A percentile compares a stretch with the other conserved stretches of the same genome.
Conservation (phyloP, 2,329 filamentous ascomycete species). For the Paramyrothecium sp. region DNA sequence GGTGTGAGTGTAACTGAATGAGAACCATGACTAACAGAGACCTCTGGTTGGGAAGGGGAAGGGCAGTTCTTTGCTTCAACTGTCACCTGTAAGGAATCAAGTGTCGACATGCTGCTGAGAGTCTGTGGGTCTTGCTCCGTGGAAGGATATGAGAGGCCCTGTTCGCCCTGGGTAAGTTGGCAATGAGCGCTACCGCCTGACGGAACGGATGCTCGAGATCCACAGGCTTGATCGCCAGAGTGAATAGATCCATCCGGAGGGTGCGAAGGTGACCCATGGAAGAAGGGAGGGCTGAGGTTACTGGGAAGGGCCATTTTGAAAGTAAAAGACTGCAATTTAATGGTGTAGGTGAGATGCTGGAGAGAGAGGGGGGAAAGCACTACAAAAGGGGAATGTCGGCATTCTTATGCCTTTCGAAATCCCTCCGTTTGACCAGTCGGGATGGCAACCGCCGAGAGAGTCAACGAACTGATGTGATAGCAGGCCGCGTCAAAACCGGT, state of each 20-base stretch:
- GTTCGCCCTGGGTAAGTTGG: neutral
- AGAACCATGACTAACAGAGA: neutral
- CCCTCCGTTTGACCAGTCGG: neutral
- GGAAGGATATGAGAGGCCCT: neutral
- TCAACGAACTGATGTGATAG: too few species aligned
- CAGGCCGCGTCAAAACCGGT: too few species aligned
- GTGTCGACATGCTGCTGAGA: neutral
- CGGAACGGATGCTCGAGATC: neutral
- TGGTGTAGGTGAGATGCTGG: conserved; percentile 1
- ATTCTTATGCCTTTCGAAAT: conserved; percentile 9
- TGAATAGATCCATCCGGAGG: neutral
- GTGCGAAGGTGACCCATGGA: conserved; percentile 5
- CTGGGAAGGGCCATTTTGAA: conserved; percentile 4
- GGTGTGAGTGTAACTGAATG: too few species aligned
- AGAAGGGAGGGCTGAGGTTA: conserved; percentile 8
- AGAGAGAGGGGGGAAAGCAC: conserved; percentile 2
- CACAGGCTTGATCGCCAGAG: neutral
- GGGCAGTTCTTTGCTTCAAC: neutral
- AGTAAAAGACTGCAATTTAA: neutral
- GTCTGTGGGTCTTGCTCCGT: neutral
- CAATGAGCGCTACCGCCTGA: neutral
- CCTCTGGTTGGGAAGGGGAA: neutral
- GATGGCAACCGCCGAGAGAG: neutral
- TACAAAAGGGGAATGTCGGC: neutral
- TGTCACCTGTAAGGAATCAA: neutral